Evolutionary conservation across 2,329 filamentous ascomycete genomes (phyloP).

Genomic region (Xylariaceae sp.): DNA sequence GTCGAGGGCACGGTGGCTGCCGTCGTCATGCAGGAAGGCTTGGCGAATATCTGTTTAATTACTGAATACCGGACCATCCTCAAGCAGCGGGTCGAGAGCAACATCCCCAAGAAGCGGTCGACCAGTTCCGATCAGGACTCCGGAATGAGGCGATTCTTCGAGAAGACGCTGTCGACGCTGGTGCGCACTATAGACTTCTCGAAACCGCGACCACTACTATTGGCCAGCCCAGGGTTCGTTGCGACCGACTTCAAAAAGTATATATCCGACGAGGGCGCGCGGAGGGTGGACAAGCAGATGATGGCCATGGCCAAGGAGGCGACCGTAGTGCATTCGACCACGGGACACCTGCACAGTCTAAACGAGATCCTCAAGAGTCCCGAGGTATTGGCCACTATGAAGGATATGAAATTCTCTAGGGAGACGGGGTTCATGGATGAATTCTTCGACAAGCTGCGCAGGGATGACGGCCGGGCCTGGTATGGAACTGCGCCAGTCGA

Average conservation of each 20-base stretch:
- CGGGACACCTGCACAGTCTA: conserved; percentile 83
- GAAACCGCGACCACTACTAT: conserved; percentile 70
- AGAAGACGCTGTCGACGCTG: conserved; percentile 74
- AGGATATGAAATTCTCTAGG: conserved; percentile 83
- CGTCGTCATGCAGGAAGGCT: conserved; percentile 89
- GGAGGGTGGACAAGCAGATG: conserved; percentile 69
- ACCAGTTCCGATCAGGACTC: conserved; percentile 68
- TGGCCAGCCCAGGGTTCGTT: conserved; percentile 89
- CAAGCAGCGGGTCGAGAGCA: conserved; percentile 68
- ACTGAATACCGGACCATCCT: conserved; percentile 79
- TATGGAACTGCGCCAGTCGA: conserved; percentile 86
- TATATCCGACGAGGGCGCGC: conserved; percentile 61
- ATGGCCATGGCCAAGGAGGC: conserved; percentile 62
- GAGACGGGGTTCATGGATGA: conserved; percentile 85
- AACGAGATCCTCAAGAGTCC: conserved; percentile 84
- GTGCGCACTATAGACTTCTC: conserved; percentile 77
- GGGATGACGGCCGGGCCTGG: conserved; percentile 86
- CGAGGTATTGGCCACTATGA: conserved; percentile 75
- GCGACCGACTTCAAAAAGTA: conserved; percentile 80
- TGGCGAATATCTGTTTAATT: conserved; percentile 81
- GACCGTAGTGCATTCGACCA: conserved; percentile 80
- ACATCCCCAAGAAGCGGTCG: conserved; percentile 69
- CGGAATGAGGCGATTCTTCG: conserved; percentile 77
- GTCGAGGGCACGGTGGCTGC: conserved; percentile 83
- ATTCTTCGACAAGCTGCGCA: conserved; percentile 75